phyloP scores from a whole-genome alignment of 805 yeast species.

The Cyberlindnera mrakii region DNA sequence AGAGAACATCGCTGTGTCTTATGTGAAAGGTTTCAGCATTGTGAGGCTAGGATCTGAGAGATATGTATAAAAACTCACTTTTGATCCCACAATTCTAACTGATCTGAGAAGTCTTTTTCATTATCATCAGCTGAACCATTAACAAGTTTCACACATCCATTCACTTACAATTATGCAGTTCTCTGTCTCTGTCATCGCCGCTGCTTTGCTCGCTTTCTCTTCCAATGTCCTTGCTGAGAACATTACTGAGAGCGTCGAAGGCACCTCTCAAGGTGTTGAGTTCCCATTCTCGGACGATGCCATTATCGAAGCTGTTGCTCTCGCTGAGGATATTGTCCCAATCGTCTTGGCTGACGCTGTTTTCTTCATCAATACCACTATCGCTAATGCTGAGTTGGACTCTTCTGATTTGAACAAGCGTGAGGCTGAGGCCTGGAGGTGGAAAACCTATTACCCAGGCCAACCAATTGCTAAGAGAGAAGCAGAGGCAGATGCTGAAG shows the following conservation, averaged over 20 bases:
- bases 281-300: constrained; percentile 24
- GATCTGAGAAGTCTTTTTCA: neutral
- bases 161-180: constrained; percentile 7
- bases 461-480: constrained; percentile 18
- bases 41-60: neutral
- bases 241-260: constrained; percentile 5
- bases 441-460: constrained; percentile 14
- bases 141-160: neutral
- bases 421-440: constrained; percentile 19
- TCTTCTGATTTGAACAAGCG: constrained; percentile 16
- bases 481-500: constrained; percentile 19
- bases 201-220: constrained; percentile 9
- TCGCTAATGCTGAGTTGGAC: constrained; percentile 13
- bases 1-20: no score
- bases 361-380: constrained; percentile 22
- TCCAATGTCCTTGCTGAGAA: constrained; percentile 8
- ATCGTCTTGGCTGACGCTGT: constrained; percentile 20
- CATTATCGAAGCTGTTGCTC: constrained; percentile 21
- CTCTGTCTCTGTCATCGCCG: constrained; percentile 10
- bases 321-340: constrained; percentile 20
- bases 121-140: neutral
- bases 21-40: neutral
- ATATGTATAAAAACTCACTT: neutral
- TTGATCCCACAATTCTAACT: neutral
- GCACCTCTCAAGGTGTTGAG: constrained; percentile 15